Conservation (phyloP, 1,139 yeast species). For the Nadsonia starkeyi-henricii region DNA sequence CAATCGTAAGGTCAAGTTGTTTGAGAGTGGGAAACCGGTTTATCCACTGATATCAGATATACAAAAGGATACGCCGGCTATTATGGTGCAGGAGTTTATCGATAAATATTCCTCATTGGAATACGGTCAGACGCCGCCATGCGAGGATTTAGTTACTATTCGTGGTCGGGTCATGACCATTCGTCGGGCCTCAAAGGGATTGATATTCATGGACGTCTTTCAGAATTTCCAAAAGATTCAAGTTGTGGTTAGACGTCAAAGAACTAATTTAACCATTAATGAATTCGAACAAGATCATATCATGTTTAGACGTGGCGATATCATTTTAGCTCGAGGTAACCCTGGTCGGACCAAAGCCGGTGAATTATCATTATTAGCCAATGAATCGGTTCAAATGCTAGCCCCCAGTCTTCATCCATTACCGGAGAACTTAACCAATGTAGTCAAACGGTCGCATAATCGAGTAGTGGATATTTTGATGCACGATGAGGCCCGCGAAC, state of each 20-base stretch:
- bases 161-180: conserved; percentile 49
- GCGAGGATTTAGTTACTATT: conserved; percentile 14
- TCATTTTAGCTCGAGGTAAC: conserved; percentile 44
- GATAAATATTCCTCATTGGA: conserved; percentile 10
- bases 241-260: conserved; percentile 42
- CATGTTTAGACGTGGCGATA: conserved; percentile 56
- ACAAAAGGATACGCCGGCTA: conserved; percentile 4
- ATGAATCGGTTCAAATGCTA: conserved; percentile 34
- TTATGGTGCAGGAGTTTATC: conserved; percentile 15
- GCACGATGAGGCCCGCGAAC: conserved; percentile 34
- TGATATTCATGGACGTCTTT: conserved; percentile 49
- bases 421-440: conserved; percentile 48
- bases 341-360: conserved; percentile 71
- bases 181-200: conserved; percentile 50
- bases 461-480: conserved; percentile 66
- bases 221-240: conserved; percentile 49
- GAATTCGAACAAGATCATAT: conserved; percentile 35
- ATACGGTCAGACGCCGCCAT: conserved; percentile 7
- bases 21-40: conserved; percentile 8
- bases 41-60: conserved; percentile 14
- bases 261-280: conserved; percentile 28
- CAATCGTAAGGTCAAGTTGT: conserved; percentile 22
- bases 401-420: conserved; percentile 60
- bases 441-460: conserved; percentile 46
- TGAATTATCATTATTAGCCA: conserved; percentile 59